These are phyloP conservation scores for Sistotremastrum niveocremeum DNA, from an alignment of 768 basidiomycete genomes.

Conservation along the genomic window DNA sequence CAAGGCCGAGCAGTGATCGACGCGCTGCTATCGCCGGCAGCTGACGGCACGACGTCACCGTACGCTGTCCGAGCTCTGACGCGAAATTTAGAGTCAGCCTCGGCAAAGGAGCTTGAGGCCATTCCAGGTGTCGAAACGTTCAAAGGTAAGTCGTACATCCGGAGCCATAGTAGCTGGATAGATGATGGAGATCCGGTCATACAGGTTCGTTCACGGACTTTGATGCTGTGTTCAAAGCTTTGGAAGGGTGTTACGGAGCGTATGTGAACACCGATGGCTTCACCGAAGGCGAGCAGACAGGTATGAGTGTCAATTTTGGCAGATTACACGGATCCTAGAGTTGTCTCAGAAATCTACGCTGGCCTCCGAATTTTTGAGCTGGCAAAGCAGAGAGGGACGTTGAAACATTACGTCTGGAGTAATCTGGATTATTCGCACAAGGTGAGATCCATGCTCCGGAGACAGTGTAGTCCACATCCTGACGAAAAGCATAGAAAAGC, in stretches of 20 bases:
- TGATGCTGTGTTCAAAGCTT: constrained; percentile 15
- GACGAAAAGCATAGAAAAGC: constrained; percentile 6
- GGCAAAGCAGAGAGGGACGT: constrained; percentile 19
- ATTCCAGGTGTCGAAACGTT: constrained; percentile 24
- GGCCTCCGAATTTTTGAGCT: constrained; percentile 30
- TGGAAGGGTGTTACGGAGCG: constrained; percentile 25
- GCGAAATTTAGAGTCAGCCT: constrained; percentile 18
- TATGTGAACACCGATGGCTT: constrained; percentile 26
- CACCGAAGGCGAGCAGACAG: constrained; percentile 24
- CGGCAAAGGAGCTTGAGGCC: constrained; percentile 23
- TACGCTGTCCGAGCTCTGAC: constrained; percentile 32
- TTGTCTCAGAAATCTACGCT: constrained; percentile 24
- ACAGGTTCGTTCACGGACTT: constrained; percentile 24
- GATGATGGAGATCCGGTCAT: background rate
- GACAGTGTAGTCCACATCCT: no score
- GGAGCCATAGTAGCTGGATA: no score
- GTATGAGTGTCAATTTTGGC: no score
- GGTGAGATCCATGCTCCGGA: constrained; percentile 13
- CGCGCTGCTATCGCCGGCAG: constrained; percentile 20
- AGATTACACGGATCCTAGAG: constrained; percentile 9
- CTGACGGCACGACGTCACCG: constrained; percentile 26
- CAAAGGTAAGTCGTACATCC: constrained; percentile 15
- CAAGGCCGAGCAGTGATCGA: constrained; percentile 29
- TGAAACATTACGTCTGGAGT: constrained; percentile 30
- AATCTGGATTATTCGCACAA: constrained; percentile 29